These are phyloP conservation scores for Scopulariopsis brevicaulis DNA, from an alignment of 2,329 filamentous ascomycete species.

Conservation along the genomic window DNA sequence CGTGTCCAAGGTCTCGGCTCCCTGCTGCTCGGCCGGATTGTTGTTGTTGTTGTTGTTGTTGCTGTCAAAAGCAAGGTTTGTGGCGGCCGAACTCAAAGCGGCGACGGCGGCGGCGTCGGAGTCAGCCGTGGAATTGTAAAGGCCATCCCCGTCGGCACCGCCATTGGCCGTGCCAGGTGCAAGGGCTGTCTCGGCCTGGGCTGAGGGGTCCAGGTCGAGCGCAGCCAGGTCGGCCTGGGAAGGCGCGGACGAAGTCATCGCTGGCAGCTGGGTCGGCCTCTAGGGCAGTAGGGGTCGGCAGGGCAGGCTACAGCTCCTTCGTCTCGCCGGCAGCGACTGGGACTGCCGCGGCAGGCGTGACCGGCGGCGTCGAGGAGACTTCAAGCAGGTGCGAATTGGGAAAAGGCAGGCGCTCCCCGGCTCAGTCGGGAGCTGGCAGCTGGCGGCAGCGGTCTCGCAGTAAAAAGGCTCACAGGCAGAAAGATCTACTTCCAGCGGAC, in stretches of 20 bases:
- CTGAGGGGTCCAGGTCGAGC: slow-evolving; percentile 1
- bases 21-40: neutral
- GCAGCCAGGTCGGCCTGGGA: slow-evolving; percentile 15
- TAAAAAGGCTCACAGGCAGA: neutral
- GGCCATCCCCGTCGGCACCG: slow-evolving; percentile 7
- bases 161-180: slow-evolving; percentile 8
- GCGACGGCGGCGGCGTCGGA: slow-evolving; percentile 2
- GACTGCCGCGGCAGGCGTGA: neutral
- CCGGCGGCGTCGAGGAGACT: neutral
- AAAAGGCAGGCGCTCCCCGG: neutral
- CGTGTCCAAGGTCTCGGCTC: neutral
- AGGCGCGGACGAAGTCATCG: slow-evolving; percentile 47
- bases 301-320: slow-evolving; percentile 38
- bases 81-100: neutral
- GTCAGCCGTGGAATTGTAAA: slow-evolving; percentile 10
- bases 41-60: neutral
- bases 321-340: slow-evolving; percentile 17
- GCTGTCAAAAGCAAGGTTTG: neutral
- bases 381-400: neutral
- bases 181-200: neutral
- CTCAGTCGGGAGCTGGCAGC: neutral
- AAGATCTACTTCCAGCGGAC: neutral
- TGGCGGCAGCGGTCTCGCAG: neutral
- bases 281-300: slow-evolving; percentile 7
- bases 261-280: slow-evolving; percentile 23